Evolutionary conservation across 2,329 filamentous ascomycete species (phyloP), one percentile per base, ranked within the genome.

Genomic region (Penicillium verrucosum): DNA sequence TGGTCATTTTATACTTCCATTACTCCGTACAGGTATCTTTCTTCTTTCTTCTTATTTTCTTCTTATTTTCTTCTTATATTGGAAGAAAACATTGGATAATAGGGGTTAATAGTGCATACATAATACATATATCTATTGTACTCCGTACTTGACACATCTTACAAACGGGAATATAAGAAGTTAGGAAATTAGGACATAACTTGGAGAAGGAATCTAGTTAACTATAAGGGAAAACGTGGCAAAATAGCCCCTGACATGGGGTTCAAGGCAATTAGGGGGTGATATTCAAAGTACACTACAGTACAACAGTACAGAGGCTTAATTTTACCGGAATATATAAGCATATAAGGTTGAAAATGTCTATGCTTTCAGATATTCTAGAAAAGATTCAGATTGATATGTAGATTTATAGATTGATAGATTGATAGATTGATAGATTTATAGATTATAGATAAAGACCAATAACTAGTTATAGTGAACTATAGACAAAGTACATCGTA

Each of bases 241-340:
- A 25, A 40, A 44, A 30, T 7, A 40, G 9, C 38, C 52, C 52
- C 52, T 51, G 52, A 50, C 29, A 49, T 51, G 38, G 25, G 46
- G 25, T 50, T 18, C 9, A 42, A 11, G 30, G 38, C 30, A 14
- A 38, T 54, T 46, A 25, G 27, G 27, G 51, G 30, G 44, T 6
- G 25, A 43, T 23, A 10, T 23, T 50, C 16, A 5, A 23, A 23
- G 21, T 34, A 34, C 18, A 23, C 37, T 9, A 37, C 16, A 21
- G 4, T 18, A 36, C 23, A 3, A 47, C 21, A 7, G 6, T 32
- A 45, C 27, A 29, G 32, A 10, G 42, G 16, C 8, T 36, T 30
- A 47, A 12, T 34, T 12, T 25, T 25, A 47, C 30, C 6, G 27
- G 34, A 30, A n/a, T 30, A 30, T 30, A 40, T 21, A 5, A n/a